Base-by-base conservation (phyloP, 345 rosid species). In the Ricinus communis region DNA sequence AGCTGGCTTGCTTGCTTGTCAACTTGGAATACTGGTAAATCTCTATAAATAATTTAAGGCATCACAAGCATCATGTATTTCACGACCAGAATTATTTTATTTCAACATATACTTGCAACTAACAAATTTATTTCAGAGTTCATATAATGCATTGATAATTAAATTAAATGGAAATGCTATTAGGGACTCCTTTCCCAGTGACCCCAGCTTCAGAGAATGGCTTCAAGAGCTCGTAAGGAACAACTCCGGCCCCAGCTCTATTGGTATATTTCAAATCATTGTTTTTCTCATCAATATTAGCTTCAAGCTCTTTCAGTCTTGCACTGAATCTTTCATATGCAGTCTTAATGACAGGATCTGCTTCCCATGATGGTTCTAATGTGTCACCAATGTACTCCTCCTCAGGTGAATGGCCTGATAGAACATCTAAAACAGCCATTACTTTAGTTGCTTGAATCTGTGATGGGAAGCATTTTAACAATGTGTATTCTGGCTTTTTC, bases 371-470 rank as follows among this genome's bases (percentile, higher is more conserved):
- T 16, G 77, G 67, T 41, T 74, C 68, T 21, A 40, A 59, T 41
- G 52, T 27, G 21, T 59, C 66, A 0, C 77, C 77, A 4, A 74
- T 24, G 15, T 60, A 74, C 72, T 74, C 77, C 51, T 74, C 77
- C 6, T 67, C 77, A 19, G 77, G 72, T 5, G 77, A 68, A 57
- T 74, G 77, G 5, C 40, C 22, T 7, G 77, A 74, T 21, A 74
- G 51, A 38, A 74, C 71, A 38, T 66, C 47, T 15, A 67, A 31
- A 12, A 60, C 63, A 28, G 70, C 69, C 73, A 75, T 62, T 38
- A 69, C 78, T 55, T 45, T 75, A 0, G 81, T 62, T 9, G 91
- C 88, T 38, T 87, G 88, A 18, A 80, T 18, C 72, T 79, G 81
- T 2, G 87, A 72, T 4, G 86, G 87, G 70, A 83, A 83, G 56